phyloP scores from a whole-genome alignment of 139 green algal genomes.

The Chlamydomonas incerta region DNA sequence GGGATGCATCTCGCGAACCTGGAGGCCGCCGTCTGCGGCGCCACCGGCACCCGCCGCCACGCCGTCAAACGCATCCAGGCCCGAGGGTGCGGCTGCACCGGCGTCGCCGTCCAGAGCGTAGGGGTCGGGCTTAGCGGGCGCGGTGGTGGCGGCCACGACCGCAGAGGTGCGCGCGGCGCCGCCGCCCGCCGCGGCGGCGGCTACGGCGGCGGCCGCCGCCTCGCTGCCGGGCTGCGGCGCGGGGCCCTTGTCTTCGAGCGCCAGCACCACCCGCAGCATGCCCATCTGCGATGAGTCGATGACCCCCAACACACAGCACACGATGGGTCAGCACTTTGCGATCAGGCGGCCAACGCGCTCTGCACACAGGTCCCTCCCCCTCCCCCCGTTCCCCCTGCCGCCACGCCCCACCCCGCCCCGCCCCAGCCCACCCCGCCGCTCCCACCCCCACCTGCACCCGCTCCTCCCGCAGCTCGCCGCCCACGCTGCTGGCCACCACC shows the following conservation, averaged over 20 bases:
- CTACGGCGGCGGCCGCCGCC: neutral
- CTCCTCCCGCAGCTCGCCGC: conserved; percentile 47
- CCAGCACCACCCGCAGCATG: conserved; percentile 60
- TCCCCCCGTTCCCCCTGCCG: no score
- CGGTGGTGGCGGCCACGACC: neutral
- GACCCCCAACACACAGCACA: no score
- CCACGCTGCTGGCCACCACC: conserved; percentile 23
- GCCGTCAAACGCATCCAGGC: no score
- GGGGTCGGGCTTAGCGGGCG: neutral
- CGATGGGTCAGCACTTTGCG: no score
- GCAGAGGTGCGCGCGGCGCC: neutral
- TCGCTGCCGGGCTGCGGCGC: neutral
- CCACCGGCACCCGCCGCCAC: no score
- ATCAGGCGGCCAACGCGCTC: no score
- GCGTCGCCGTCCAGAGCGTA: no score
- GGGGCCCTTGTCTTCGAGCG: conserved; percentile 57
- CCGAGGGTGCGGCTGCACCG: no score
- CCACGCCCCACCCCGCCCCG: no score
- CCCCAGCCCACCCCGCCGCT: no score
- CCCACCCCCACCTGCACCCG: conserved; percentile 42
- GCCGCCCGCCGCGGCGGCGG: neutral
- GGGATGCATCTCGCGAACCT: conserved; percentile 8
- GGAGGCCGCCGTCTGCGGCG: neutral
- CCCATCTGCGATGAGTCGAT: no score
- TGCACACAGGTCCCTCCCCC: no score